Conservation (phyloP, 148 eudicot species). For the Vaccinium macrocarpon region DNA sequence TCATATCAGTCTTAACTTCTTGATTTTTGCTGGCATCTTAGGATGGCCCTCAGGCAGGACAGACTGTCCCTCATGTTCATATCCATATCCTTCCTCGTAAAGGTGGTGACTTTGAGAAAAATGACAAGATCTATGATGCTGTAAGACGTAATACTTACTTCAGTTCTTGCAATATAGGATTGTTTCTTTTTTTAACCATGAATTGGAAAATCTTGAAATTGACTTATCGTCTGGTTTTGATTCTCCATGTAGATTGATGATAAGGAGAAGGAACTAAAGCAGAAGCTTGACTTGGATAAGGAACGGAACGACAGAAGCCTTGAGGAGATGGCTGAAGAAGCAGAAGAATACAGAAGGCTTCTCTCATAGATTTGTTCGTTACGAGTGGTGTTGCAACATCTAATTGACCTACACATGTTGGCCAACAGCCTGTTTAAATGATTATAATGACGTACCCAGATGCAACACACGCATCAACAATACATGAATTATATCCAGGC, state of each 20-base stretch:
- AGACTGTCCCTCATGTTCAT: slow-evolving; percentile 89
- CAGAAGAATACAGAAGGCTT: slow-evolving; percentile 66
- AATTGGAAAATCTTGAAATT: background rate
- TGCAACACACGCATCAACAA: background rate
- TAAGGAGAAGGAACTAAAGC: slow-evolving; percentile 83
- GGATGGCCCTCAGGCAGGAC: slow-evolving; percentile 97
- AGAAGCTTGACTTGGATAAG: slow-evolving; percentile 80
- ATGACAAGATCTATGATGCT: slow-evolving; percentile 87
- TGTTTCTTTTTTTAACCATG: background rate
- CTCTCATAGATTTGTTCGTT: slow-evolving; percentile 30
- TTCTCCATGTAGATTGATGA: slow-evolving; percentile 51
- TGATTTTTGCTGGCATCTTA: slow-evolving; percentile 21
- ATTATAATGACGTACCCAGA: background rate
- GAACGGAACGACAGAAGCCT: slow-evolving; percentile 81
- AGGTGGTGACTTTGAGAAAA: slow-evolving; percentile 77
- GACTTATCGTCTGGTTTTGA: background rate
- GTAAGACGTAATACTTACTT: slow-evolving; percentile 37
- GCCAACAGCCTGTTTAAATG: background rate
- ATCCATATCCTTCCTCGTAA: slow-evolving; percentile 82
- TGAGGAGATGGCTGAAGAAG: slow-evolving; percentile 86
- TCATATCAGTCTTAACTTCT: background rate
- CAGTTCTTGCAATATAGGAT: background rate
- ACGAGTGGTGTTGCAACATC: background rate
- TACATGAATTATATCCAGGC: background rate
- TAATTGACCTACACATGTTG: background rate